Evolutionary conservation across 208 protist species (phyloP), one percentile per base, ranked within the genome.

Genomic region (Lotmaria passim): DNA sequence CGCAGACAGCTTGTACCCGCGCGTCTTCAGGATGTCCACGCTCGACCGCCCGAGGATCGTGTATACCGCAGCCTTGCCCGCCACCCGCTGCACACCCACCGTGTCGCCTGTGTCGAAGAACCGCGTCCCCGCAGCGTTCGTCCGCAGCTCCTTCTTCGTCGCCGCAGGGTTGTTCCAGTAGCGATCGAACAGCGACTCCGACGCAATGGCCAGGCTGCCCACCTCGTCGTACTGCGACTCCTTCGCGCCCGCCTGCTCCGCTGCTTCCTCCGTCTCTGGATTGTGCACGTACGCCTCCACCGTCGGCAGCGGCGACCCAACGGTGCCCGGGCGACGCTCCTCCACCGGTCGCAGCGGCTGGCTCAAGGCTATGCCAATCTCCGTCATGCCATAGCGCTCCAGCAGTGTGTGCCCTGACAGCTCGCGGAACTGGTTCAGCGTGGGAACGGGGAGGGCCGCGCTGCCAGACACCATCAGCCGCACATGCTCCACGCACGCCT

Each of bases 361-460:
- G 19, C 93, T 93, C 30, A 99, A 69, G 6, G 87, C 94, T 96
- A 99, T 99, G 39, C 97, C 97, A 67, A 98, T 97, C 81, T 99
- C 98, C 12, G 98, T 98, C 98, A 99, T 99, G 36, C 97, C 97
- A 81, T 98, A 98, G n/a, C 96, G 81, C 80, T 98, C 97, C 19
- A 99, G 81, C 47, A 99, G 79, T 21, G 73, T 79, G 72, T 98
- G 93, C 0, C 96, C 95, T 11, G 93, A 91, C 19, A 98, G 70
- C 24, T 90, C 75, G 43, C 85, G 62, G 82, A 98, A 99, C 66
- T 83, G 79, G 23, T 94, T 50, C 33, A 98, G 86, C 7, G 97
- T 89, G 8, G 95, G 74, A 39, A 89, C 79, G 12, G 97, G 98
- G 8, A 99, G 85, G 1, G 98, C 84, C 2, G 93, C 85, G 33